Evolutionary conservation across 2,329 filamentous ascomycete genomes (phyloP).

Genomic region (Stemphylium lycopersici): DNA sequence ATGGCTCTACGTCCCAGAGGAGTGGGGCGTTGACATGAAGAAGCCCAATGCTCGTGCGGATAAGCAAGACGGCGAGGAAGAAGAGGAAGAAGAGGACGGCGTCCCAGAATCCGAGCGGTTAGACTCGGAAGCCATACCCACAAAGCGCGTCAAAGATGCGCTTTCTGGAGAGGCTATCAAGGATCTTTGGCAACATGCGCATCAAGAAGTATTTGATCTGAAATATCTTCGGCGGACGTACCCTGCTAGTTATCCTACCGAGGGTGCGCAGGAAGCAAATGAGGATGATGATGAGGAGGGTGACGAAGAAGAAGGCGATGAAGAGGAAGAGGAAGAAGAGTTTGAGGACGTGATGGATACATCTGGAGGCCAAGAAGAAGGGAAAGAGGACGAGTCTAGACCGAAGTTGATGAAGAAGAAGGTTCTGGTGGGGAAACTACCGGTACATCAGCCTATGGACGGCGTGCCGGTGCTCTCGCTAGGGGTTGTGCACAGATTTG

Average conservation of each 20-base stretch:
- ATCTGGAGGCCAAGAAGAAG: slow-evolving; percentile 8
- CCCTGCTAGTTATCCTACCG: slow-evolving; percentile 7
- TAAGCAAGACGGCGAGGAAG: slow-evolving; percentile 11
- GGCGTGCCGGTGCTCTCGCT: slow-evolving; percentile 30
- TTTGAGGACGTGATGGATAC: slow-evolving; percentile 28
- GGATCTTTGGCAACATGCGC: slow-evolving; percentile 28
- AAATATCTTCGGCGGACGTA: slow-evolving; percentile 19
- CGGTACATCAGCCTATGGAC: slow-evolving; percentile 20
- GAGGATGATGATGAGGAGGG: slow-evolving; percentile 22
- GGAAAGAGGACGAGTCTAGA: slow-evolving; percentile 8
- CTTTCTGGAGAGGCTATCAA: slow-evolving; percentile 29
- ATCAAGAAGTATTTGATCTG: slow-evolving; percentile 27
- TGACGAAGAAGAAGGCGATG: slow-evolving; percentile 17
- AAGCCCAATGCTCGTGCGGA: slow-evolving; percentile 3
- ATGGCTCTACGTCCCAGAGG: slow-evolving; percentile 38
- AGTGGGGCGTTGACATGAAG: slow-evolving; percentile 36
- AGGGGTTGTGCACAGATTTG: slow-evolving; percentile 33
- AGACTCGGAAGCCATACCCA: slow-evolving; percentile 18
- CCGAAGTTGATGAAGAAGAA: slow-evolving; percentile 12
- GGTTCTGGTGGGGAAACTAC: slow-evolving; percentile 6
- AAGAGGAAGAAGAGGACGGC: slow-evolving; percentile 17
- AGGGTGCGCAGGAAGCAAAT: slow-evolving; percentile 9
- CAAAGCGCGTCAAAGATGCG: slow-evolving; percentile 24
- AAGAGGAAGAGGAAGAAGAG: slow-evolving; percentile 26
- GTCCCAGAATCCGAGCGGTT: slow-evolving; percentile 12